Base-by-base conservation (phyloP, 2,329 filamentous ascomycete genomes). In the Fusarium mexicanum region DNA sequence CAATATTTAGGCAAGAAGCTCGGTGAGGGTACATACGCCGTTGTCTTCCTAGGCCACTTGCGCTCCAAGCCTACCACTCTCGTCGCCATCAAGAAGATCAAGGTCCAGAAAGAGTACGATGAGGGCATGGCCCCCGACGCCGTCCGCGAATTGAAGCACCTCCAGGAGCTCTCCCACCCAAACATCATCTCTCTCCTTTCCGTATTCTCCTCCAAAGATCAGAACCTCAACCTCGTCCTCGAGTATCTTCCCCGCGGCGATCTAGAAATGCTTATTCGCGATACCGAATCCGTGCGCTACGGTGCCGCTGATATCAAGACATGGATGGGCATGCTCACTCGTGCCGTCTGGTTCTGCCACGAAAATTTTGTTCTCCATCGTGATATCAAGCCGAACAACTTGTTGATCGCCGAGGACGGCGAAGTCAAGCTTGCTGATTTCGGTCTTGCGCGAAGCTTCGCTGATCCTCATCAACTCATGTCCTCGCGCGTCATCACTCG, bases 351-450 rank as follows among this genome's bases (percentile, higher is more conserved):
- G 92, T 99, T 97, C 86, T 98, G 96, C 83, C 96, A 99, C 83
- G 94, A 95, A 81, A 97, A 96, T 82, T 96, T 93, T 78, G 90
- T 99, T 24, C 88, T 99, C 37, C 96, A 99, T 84, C 94, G 96
- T 77, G 96, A 99, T 86, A 98, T 99, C 87, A 99, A 99, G 85
- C 96, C 96, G 54, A 98, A 98, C 89, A 99, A 99, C 85, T 86
- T 98, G 83, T 88, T 99, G 68, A 97, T 99, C 78, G 95, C 95
- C 29, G 93, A 94, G 47, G 94, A 98, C 80, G 96, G 96, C 55
- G 94, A 96, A 79, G 91, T 99, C 80, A 98, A 98, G 83, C 90
- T 99, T 58, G 96, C 96, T 41, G 96, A 99, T 92, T 99, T 99
- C 78, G 96, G 96, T 87, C 91, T 99, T 40, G 96, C 96, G 11